Percentiles rank a stretch among this genome's conserved stretches.
Evolutionary conservation across 1,284 basidiomycete species (phyloP).

Genomic region (Fomitiporia mediterranea): DNA sequence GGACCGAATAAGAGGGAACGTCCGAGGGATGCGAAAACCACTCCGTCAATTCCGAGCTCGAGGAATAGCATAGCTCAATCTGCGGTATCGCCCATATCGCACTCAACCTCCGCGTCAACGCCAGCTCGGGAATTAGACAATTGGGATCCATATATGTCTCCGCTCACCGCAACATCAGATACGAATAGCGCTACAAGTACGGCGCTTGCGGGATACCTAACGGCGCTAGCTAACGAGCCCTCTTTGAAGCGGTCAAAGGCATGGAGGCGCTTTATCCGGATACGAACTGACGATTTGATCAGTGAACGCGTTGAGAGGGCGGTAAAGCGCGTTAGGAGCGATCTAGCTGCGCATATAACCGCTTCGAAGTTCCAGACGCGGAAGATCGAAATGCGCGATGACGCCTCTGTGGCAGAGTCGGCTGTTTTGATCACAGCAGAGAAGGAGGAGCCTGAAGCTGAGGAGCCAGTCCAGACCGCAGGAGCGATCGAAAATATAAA

Average conservation of each 20-base stretch:
- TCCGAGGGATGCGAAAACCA: slow-evolving; percentile 11
- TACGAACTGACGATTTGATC: slow-evolving; percentile 81
- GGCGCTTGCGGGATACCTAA: slow-evolving; percentile 75
- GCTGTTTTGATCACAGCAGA: slow-evolving; percentile 20
- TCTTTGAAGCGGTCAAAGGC: slow-evolving; percentile 57
- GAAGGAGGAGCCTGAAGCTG: slow-evolving; percentile 19
- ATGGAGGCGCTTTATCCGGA: slow-evolving; percentile 84
- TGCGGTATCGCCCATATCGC: not conserved
- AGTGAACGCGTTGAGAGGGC: slow-evolving; percentile 82
- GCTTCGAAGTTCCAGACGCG: slow-evolving; percentile 23
- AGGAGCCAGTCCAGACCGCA: not conserved
- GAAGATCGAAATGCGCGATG: slow-evolving; percentile 30
- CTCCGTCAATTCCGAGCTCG: slow-evolving; percentile 11
- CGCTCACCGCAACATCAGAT: slow-evolving; percentile 17
- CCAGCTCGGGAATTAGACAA: slow-evolving; percentile 17
- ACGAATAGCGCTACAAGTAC: slow-evolving; percentile 42
- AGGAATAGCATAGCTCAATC: slow-evolving; percentile 13
- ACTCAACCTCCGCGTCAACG: slow-evolving; percentile 17
- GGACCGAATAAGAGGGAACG: slow-evolving; percentile 36
- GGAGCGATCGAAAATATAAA: slow-evolving; percentile 23
- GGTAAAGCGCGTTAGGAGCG: slow-evolving; percentile 81
- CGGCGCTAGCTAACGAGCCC: slow-evolving; percentile 65
- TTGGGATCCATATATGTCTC: slow-evolving; percentile 21
- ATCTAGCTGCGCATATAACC: slow-evolving; percentile 64
- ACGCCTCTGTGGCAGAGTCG: slow-evolving; percentile 18